Percentiles rank a stretch among this genome's conserved stretches.
phyloP scores from a whole-genome alignment of 768 basidiomycete genomes.

The Plicaturopsis crispa region DNA sequence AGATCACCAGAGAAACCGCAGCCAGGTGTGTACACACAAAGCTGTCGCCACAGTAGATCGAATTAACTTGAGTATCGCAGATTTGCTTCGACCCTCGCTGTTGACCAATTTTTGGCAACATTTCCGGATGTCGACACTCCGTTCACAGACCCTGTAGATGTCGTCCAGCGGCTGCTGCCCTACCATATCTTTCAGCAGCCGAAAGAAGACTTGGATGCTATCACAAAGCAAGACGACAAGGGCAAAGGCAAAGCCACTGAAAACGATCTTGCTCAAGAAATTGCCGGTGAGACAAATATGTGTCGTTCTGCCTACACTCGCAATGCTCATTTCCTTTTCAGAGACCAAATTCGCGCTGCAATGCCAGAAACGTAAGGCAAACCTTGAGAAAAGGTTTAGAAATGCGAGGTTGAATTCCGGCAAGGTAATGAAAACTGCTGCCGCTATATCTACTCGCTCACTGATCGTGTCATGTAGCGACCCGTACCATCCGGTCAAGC shows the following conservation, averaged over 20 bases:
- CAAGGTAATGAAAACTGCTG: no score
- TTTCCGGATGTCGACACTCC: slow-evolving; percentile 67
- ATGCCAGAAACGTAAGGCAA: slow-evolving; percentile 50
- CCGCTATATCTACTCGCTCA: slow-evolving; percentile 1
- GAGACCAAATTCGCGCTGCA: slow-evolving; percentile 67
- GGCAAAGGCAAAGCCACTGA: slow-evolving; percentile 56
- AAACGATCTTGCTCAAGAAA: slow-evolving; percentile 37
- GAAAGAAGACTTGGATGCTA: slow-evolving; percentile 45
- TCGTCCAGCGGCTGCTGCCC: slow-evolving; percentile 63
- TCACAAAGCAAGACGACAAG: slow-evolving; percentile 31
- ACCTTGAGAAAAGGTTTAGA: slow-evolving; percentile 52
- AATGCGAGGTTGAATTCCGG: slow-evolving; percentile 45
- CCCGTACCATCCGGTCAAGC: slow-evolving; percentile 54
- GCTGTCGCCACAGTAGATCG: no score
- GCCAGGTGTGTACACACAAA: slow-evolving; percentile 42
- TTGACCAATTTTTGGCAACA: slow-evolving; percentile 54
- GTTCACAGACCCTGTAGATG: slow-evolving; percentile 56
- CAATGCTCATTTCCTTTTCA: slow-evolving; percentile 20
- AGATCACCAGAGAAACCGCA: slow-evolving; percentile 36
- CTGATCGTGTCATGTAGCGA: slow-evolving; percentile 32
- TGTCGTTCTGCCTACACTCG: not conserved
- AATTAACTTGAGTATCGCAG: slow-evolving; percentile 23
- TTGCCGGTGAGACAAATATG: slow-evolving; percentile 35
- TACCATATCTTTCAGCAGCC: slow-evolving; percentile 80
- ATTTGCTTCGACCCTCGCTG: slow-evolving; percentile 44